These are phyloP conservation scores for Rhizopogon sp. DNA, from an alignment of 768 basidiomycete genomes.

Conservation along the genomic window DNA sequence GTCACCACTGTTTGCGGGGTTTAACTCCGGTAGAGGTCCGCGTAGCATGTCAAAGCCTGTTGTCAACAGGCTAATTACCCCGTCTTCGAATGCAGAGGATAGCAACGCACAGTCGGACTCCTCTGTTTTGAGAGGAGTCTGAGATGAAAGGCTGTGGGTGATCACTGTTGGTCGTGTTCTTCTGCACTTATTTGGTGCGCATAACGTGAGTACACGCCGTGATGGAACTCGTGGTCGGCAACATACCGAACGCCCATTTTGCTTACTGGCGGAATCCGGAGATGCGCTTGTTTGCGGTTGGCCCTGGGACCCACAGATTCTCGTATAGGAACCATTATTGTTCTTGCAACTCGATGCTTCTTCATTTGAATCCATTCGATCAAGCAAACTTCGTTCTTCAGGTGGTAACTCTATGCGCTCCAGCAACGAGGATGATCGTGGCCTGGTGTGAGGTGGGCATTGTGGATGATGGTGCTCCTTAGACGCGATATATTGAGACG, in stretches of 20 bases:
- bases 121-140: slow-evolving; percentile 4
- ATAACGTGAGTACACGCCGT: slow-evolving; percentile 2
- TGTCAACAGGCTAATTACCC: slow-evolving; percentile 5
- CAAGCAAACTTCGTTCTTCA: neutral
- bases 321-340: neutral
- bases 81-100: slow-evolving; percentile 10
- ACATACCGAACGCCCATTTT: slow-evolving; percentile 18
- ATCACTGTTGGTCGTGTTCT: slow-evolving; percentile 6
- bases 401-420: neutral
- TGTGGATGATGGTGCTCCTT: neutral
- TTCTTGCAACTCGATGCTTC: neutral
- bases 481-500: neutral
- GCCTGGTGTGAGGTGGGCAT: neutral
- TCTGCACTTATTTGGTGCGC: slow-evolving; percentile 1
- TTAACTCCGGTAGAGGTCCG: neutral
- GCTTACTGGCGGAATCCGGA: neutral
- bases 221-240: neutral
- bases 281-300: slow-evolving; percentile 5
- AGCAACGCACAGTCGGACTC: slow-evolving; percentile 1
- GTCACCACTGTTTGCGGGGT: slow-evolving; percentile 7
- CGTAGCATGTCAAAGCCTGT: slow-evolving; percentile 1
- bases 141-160: slow-evolving; percentile 7
- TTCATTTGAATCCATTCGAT: neutral
- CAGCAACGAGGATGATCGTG: neutral
- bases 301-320: neutral